Evolutionary conservation across 2,329 filamentous ascomycete genomes (phyloP).

Genomic region (Huntiella bhutanensis): DNA sequence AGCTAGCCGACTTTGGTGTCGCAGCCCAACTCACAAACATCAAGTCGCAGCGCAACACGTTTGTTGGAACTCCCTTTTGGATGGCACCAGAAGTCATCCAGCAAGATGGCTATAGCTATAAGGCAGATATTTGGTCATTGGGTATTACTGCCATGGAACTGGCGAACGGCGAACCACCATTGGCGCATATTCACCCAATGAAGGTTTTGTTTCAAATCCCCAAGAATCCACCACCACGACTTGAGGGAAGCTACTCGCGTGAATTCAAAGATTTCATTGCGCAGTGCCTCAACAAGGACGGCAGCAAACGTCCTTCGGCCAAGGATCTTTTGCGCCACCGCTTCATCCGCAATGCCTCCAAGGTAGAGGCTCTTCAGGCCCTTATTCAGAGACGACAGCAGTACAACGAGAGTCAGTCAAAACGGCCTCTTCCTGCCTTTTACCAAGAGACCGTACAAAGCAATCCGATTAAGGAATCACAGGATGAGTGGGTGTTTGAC

Average conservation of each 20-base stretch:
- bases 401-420: slow-evolving; percentile 56
- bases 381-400: slow-evolving; percentile 66
- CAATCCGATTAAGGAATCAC: slow-evolving; percentile 45
- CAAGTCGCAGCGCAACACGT: slow-evolving; percentile 92
- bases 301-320: slow-evolving; percentile 64
- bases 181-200: slow-evolving; percentile 77
- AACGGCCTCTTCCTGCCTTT: slow-evolving; percentile 56
- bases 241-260: slow-evolving; percentile 72
- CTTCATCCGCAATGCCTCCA: slow-evolving; percentile 75
- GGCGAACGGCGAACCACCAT: slow-evolving; percentile 72
- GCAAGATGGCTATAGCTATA: slow-evolving; percentile 66
- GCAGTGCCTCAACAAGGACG: slow-evolving; percentile 81
- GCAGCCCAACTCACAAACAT: slow-evolving; percentile 93
- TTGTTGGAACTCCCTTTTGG: slow-evolving; percentile 94
- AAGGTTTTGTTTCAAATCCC: slow-evolving; percentile 85
- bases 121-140: slow-evolving; percentile 84
- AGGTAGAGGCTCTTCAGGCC: slow-evolving; percentile 73
- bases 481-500: slow-evolving; percentile 90
- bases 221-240: slow-evolving; percentile 63
- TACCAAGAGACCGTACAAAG: slow-evolving; percentile 82
- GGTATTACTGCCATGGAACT: slow-evolving; percentile 86
- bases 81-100: slow-evolving; percentile 93
- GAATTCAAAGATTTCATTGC: slow-evolving; percentile 91
- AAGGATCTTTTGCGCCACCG: slow-evolving; percentile 74
- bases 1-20: slow-evolving; percentile 92